These are phyloP conservation scores for Mesembryanthemum crystallinum DNA, from an alignment of 148 eudicot genomes.

Conservation along the genomic window DNA sequence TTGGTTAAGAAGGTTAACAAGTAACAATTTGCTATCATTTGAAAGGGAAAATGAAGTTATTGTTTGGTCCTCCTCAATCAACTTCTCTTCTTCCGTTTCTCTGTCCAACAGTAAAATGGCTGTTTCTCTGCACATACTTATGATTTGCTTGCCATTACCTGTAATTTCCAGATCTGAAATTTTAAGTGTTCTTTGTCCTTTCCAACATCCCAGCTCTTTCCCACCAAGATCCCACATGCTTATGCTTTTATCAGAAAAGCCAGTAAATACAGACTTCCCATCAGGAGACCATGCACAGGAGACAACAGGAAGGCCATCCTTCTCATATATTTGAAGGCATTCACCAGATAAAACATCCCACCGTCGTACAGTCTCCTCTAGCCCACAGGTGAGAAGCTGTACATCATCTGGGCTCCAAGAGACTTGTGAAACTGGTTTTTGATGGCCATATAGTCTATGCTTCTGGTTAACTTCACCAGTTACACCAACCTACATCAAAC, in stretches of 20 bases:
- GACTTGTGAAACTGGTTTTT: slow-evolving; percentile 57
- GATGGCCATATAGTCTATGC: slow-evolving; percentile 62
- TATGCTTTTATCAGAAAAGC: slow-evolving; percentile 69
- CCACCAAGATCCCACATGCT: slow-evolving; percentile 77
- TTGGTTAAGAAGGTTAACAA: slow-evolving; percentile 64
- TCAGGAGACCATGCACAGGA: slow-evolving; percentile 85
- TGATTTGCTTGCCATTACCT: slow-evolving; percentile 52
- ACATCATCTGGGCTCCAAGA: slow-evolving; percentile 77
- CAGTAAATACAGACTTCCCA: slow-evolving; percentile 56
- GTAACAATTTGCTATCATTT: slow-evolving; percentile 59
- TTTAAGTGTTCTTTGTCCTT: slow-evolving; percentile 55
- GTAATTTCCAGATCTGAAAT: slow-evolving; percentile 65
- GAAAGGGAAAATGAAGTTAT: slow-evolving; percentile 80
- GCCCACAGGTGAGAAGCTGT: slow-evolving; percentile 80
- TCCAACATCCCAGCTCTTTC: slow-evolving; percentile 69
- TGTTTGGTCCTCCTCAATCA: slow-evolving; percentile 63
- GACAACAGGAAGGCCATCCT: slow-evolving; percentile 47
- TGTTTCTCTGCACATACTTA: slow-evolving; percentile 61
- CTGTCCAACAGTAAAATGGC: slow-evolving; percentile 44
- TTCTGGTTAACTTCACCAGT: slow-evolving; percentile 45
- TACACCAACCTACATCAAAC: slow-evolving; percentile 36
- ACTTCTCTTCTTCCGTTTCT: slow-evolving; percentile 55
- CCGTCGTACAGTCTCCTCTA: slow-evolving; percentile 61
- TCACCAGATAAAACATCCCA: slow-evolving; percentile 77
- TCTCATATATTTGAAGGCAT: slow-evolving; percentile 68